These are phyloP conservation scores for Aspergillus campestris DNA, from an alignment of 495 filamentous ascomycete genomes.

Conservation along the genomic window DNA sequence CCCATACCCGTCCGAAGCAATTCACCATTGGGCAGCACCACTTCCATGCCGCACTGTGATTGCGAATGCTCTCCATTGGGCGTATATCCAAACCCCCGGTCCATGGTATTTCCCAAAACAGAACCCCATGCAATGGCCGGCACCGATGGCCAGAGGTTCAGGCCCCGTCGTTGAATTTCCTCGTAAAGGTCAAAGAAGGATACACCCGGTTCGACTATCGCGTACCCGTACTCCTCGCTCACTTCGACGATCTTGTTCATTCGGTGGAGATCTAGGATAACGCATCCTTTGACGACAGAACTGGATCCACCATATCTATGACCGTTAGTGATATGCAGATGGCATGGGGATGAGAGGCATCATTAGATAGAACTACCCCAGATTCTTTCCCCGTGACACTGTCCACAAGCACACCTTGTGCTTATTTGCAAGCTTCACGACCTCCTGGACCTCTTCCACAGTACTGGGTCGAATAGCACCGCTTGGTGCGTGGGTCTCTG, in stretches of 20 bases:
- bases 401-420: slow-evolving; percentile 45
- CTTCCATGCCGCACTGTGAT: slow-evolving; percentile 40
- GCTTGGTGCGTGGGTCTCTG: neutral
- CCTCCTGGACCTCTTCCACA: slow-evolving; percentile 38
- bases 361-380: neutral
- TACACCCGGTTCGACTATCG: slow-evolving; percentile 51
- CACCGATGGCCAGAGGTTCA: slow-evolving; percentile 23
- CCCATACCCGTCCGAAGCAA: slow-evolving; percentile 53
- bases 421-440: slow-evolving; percentile 40
- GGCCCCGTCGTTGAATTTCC: slow-evolving; percentile 27
- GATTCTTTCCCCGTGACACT: slow-evolving; percentile 45
- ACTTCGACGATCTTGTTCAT: slow-evolving; percentile 51
- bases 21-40: slow-evolving; percentile 48
- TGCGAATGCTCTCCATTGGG: slow-evolving; percentile 39
- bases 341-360: too few relatives aligned
- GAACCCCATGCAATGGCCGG: slow-evolving; percentile 52
- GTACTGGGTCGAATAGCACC: slow-evolving; percentile 34
- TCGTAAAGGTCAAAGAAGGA: slow-evolving; percentile 47
- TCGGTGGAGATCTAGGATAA: slow-evolving; percentile 44
- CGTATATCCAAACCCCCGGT: slow-evolving; percentile 52
- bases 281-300: slow-evolving; percentile 43
- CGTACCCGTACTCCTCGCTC: slow-evolving; percentile 41
- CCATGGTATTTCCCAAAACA: slow-evolving; percentile 48
- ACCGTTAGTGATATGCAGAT: too few relatives aligned
- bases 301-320: slow-evolving; percentile 48